Base-by-base conservation (phyloP, 2,329 filamentous ascomycete species). In the Ophiostoma sp. region DNA sequence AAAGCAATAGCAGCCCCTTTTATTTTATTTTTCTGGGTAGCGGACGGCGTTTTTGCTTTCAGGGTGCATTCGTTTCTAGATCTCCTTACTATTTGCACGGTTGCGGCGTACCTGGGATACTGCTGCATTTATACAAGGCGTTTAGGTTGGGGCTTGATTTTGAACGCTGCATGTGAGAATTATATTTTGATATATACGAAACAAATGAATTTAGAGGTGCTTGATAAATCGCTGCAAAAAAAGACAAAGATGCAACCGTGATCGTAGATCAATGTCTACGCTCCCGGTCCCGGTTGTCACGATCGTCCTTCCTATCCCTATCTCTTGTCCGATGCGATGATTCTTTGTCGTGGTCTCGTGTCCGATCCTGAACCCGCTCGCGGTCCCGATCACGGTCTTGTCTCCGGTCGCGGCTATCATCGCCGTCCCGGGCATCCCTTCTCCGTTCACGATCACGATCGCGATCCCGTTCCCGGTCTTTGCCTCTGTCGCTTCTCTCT, bases 401-500 rank as follows among this genome's bases (percentile, higher is more conserved):
- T 75, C 36, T 75, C 76, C 22, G 74, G 75, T 52, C 78, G 76
- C 19, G 75, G 77, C 8, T 78, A n/a, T 71, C 57, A 4, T 28
- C 33, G 17, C 45, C 61, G 2, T 76, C 2, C 78, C 50, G 22
- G 50, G 71, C 33, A 71, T 83, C 75, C 71, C 73, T 73, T 12
- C 76, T 25, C 78, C 78, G 61, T 25, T 71, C 69, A 4, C 61
- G 61, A 22, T 83, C 75, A 72, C 66, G 71, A 5, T 72, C 64
- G 25, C 71, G 50, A 3, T 76, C 69, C 8, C 78, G 72, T 3
- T 77, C 78, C 42, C 72, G 73, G 28, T 76, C 73, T 31, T 75
- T 68, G 9, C 80, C 79, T 19, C 33, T 42, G 19, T 22, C 36
- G 22, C 9, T 61, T 63, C 64, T 52, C 11, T 69, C 28, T 55